Base-by-base conservation (phyloP, 768 basidiomycete genomes). In the Hygrophorus pudorinus region DNA sequence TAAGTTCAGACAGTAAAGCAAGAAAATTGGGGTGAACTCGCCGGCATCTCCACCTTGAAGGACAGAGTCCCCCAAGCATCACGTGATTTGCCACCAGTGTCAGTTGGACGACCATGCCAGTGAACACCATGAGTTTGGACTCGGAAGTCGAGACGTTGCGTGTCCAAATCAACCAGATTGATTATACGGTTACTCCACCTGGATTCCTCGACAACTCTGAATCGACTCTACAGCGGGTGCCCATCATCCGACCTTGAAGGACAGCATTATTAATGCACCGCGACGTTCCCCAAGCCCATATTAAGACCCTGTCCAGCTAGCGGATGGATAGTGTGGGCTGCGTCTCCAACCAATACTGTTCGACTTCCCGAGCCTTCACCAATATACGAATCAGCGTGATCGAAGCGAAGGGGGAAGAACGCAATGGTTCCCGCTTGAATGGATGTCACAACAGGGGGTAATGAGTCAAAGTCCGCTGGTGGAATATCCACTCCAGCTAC, bases 281-380 rank as follows among this genome's bases (percentile, higher is more conserved):
- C 1, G 2, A 83, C 88, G 58, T 99, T 94, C 1, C 70, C 82
- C 21, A 99, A 67, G 13, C 94, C 96, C 57, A 94, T 66, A 60
- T 99, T 98, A 33, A 98, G 70, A 0, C 94, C 96, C 59, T 98
- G 94, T 2, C 96, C 96, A 0, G 93, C 94, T 20, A 98, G 76
- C 1, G 96, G 94, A 57, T 98, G 94, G 1, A 91, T 69, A 0
- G 88, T 89, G 56, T 98, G 96, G 13, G 93, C 96, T 1, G 94
- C 93, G 62, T 99, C 96, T 2, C 96, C 96, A 1, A 98, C 76
- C 6, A 98, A 78, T 2, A 83, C 92, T 1, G 88, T 93, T 3
- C 94, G 75, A 2, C 66, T 59, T 4, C 78, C 73, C 27, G 50
- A 45, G 0, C 77, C 79, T 55, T 81, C 81, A 12, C 92, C 90